Percentiles rank a stretch among this genome's conserved stretches.
phyloP scores from a whole-genome alignment of 257 asterid species.

The Galeopsis tetrahit region DNA sequence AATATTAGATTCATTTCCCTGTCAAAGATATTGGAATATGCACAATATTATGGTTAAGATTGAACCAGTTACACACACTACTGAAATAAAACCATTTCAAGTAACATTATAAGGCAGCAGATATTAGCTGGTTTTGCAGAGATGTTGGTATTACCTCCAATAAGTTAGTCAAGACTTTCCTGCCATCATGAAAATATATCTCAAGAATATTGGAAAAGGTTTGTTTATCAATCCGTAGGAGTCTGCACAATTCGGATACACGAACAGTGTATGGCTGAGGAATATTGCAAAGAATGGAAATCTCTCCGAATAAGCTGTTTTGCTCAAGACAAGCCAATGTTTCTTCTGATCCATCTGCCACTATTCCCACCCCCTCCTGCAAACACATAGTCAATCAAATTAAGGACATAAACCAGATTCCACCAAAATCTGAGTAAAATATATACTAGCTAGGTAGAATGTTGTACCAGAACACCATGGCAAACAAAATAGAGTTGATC shows the following conservation, averaged over 20 bases:
- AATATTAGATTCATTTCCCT: constrained; percentile 76
- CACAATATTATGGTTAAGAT: not conserved
- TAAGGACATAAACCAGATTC: not conserved
- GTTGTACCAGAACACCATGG: constrained; percentile 71
- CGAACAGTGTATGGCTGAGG: constrained; percentile 98
- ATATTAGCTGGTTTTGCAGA: not conserved
- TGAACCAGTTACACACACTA: not conserved
- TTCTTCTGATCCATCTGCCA: constrained; percentile 73
- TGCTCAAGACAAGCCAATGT: constrained; percentile 60
- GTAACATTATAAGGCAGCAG: not conserved
- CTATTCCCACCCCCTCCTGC: constrained; percentile 81
- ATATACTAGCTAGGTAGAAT: constrained; percentile 13
- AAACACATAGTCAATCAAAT: not conserved
- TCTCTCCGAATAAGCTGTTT: constrained; percentile 71
- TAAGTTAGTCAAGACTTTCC: constrained; percentile 77
- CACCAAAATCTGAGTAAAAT: constrained; percentile 1
- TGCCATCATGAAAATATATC: constrained; percentile 85
- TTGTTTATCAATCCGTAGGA: constrained; percentile 86
- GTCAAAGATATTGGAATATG: constrained; percentile 20
- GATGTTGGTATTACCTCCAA: constrained; percentile 60
- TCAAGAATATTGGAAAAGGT: constrained; percentile 82
- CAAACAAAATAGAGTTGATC: constrained; percentile 93
- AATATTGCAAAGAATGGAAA: constrained; percentile 85
- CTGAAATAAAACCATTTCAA: not conserved
- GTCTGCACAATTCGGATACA: constrained; percentile 78